Conservation (phyloP, 2,329 filamentous ascomycete species). For the Colletotrichum lini region DNA sequence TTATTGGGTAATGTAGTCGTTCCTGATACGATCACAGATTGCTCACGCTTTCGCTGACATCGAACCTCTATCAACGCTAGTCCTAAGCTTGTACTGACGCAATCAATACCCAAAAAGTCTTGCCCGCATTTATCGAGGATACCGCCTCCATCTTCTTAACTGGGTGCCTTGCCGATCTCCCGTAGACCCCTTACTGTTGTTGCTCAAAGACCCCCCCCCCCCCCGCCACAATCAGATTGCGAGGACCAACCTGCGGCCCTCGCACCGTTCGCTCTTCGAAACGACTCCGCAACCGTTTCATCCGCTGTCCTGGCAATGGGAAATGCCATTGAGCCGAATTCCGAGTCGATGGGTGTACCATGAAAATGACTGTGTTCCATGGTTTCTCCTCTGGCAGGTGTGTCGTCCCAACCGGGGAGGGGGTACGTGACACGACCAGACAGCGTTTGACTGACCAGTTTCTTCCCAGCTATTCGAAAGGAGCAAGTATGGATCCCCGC, state of each 20-base stretch:
- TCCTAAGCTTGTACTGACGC: conserved; percentile 8
- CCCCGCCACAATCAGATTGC: neutral
- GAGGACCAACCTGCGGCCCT: conserved; percentile 4
- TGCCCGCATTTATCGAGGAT: neutral
- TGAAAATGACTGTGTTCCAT: neutral
- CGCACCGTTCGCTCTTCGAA: conserved; percentile 18
- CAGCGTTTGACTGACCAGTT: neutral
- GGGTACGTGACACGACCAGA: neutral
- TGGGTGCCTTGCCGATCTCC: conserved; percentile 25
- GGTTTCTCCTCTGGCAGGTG: neutral
- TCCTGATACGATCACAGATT: neutral
- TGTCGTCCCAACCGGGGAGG: conserved; percentile 11
- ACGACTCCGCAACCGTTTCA: conserved; percentile 38
- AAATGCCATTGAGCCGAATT: no score
- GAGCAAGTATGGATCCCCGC: neutral
- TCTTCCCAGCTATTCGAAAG: neutral
- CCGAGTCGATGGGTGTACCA: neutral
- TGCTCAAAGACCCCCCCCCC: conserved; percentile 23
- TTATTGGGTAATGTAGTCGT: conserved; percentile 1
- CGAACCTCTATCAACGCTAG: neutral
- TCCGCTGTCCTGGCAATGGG: neutral
- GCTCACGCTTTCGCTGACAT: conserved; percentile 2
- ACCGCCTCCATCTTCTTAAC: neutral
- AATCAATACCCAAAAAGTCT: neutral
- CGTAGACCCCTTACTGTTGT: neutral